Percentiles rank a stretch among this genome's conserved stretches.
These are phyloP conservation scores for Salix udensis DNA, from an alignment of 345 rosid species.

Conservation along the genomic window DNA sequence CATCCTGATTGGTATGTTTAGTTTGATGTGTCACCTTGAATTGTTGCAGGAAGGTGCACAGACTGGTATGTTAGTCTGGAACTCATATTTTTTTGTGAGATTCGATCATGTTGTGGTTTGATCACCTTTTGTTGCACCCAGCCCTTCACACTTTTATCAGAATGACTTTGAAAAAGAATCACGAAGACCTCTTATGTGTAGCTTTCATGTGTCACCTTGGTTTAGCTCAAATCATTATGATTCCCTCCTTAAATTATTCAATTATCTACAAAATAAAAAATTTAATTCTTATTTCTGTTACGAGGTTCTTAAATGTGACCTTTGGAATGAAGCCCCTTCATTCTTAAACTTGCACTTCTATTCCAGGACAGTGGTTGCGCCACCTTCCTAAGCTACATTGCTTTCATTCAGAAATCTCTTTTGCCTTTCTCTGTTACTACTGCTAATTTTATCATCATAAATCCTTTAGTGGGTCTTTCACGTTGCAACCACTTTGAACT, in stretches of 20 bases:
- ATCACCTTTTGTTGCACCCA: conserved; percentile 19
- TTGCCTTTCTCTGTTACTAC: conserved; percentile 40
- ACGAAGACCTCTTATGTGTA: neutral
- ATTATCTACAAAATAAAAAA: conserved; percentile 7
- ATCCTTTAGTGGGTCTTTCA: conserved; percentile 27
- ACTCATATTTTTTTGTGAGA: conserved; percentile 30
- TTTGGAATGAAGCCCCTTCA: conserved; percentile 26
- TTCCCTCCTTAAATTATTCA: conserved; percentile 8
- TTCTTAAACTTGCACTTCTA: conserved; percentile 36
- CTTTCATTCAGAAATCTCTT: conserved; percentile 39
- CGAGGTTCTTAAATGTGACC: conserved; percentile 14
- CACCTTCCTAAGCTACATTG: conserved; percentile 47
- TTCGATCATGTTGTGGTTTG: conserved; percentile 30
- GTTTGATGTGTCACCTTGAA: conserved; percentile 19
- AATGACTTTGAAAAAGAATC: conserved; percentile 20
- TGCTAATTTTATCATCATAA: conserved; percentile 33
- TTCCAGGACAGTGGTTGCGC: conserved; percentile 38
- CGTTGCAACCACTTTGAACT: conserved; percentile 45
- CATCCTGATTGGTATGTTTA: conserved; percentile 9
- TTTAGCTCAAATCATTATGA: conserved; percentile 20
- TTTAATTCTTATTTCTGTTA: conserved; percentile 10
- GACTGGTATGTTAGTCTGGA: conserved; percentile 43
- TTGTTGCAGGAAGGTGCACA: conserved; percentile 38
- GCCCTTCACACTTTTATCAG: conserved; percentile 7
- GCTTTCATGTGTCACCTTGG: conserved; percentile 7